phyloP scores from a whole-genome alignment of 2,329 filamentous ascomycete species.

The Fusarium neocosmosporiellum region DNA sequence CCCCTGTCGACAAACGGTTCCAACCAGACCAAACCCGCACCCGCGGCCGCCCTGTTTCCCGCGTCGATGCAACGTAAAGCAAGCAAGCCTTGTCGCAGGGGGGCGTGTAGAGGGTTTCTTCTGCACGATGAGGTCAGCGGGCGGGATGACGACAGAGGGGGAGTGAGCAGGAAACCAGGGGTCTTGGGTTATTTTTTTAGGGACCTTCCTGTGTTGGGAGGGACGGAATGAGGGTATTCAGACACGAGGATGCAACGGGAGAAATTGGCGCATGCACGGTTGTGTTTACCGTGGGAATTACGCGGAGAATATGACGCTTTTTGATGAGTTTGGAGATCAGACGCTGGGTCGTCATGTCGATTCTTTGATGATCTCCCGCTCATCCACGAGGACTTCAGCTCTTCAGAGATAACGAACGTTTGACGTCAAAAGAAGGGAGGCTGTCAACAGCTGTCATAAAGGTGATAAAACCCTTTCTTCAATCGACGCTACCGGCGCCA shows the following conservation, averaged over 20 bases:
- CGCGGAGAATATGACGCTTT: background rate
- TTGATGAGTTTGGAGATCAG: conserved; percentile 19
- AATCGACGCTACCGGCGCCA: background rate
- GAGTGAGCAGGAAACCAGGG: background rate
- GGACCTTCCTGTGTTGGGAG: background rate
- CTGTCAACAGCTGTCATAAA: background rate
- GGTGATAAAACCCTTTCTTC: background rate
- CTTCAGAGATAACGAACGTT: background rate
- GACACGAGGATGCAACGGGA: conserved; percentile 13
- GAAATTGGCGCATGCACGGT: conserved; percentile 13
- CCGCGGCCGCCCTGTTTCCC: conserved; percentile 32
- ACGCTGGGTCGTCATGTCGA: conserved; percentile 13
- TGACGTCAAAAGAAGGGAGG: background rate
- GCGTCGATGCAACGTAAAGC: conserved; percentile 2
- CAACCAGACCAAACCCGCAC: conserved; percentile 16
- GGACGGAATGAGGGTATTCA: background rate
- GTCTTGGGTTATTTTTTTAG: background rate
- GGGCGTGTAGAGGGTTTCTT: conserved; percentile 3
- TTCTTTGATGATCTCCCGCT: conserved; percentile 39
- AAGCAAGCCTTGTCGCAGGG: background rate
- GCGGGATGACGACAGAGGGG: conserved; percentile 42
- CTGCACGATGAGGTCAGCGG: conserved; percentile 47
- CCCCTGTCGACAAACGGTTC: conserved; percentile 12
- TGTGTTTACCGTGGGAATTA: conserved; percentile 19
- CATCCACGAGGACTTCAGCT: background rate